Percentiles rank a stretch among this genome's conserved stretches.
These are phyloP conservation scores for Chlorella sorokiniana DNA, from an alignment of 139 green algal genomes.

Conservation along the genomic window DNA sequence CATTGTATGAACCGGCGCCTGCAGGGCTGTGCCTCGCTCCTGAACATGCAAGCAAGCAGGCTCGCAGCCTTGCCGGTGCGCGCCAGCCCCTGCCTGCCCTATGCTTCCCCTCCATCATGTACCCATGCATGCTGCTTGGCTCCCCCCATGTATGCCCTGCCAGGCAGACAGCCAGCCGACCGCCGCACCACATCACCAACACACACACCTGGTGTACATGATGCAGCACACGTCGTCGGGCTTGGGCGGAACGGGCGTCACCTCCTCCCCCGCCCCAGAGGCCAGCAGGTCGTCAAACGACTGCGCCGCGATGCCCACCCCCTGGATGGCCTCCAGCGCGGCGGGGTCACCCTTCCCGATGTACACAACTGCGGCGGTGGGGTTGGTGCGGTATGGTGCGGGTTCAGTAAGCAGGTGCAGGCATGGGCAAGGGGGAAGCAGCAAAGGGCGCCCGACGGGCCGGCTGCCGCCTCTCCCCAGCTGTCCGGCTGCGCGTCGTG, in stretches of 20 bases:
- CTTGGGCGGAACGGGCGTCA: slow-evolving; percentile 64
- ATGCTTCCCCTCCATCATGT: background rate
- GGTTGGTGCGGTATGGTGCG: too few species aligned
- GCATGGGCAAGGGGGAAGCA: background rate
- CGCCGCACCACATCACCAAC: background rate
- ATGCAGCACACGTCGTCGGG: slow-evolving; percentile 84
- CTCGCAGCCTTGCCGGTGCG: background rate
- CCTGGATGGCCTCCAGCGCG: background rate
- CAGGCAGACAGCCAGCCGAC: background rate
- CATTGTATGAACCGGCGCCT: background rate
- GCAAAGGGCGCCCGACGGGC: background rate
- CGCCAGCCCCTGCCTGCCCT: background rate
- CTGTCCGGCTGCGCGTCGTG: too few species aligned
- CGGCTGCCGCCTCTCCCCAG: too few species aligned
- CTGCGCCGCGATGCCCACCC: slow-evolving; percentile 32
- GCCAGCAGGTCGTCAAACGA: slow-evolving; percentile 67
- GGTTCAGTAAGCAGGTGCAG: background rate
- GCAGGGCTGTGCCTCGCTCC: background rate
- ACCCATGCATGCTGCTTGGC: background rate
- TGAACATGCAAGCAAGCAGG: background rate
- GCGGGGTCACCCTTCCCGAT: slow-evolving; percentile 16
- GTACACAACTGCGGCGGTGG: slow-evolving; percentile 21
- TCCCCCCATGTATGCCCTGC: background rate
- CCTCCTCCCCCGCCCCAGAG: slow-evolving; percentile 53
- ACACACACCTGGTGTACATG: slow-evolving; percentile 88